Evolutionary conservation across 169 alveolate species (phyloP).

Genomic region (Neospora caninum): DNA sequence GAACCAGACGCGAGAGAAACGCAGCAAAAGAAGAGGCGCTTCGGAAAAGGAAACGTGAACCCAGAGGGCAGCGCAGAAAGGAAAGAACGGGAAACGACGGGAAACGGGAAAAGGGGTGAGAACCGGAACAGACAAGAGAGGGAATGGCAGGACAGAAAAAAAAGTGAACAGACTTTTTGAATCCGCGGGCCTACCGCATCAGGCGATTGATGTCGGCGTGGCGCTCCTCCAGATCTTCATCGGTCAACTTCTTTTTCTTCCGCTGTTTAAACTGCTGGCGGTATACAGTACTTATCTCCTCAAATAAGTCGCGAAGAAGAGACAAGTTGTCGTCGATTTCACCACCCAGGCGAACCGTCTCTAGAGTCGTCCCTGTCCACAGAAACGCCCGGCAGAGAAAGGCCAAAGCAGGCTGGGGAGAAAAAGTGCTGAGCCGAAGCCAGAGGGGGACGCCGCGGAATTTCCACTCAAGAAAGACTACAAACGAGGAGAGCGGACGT

Average conservation of each 20-base stretch:
- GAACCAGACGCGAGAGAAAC: too few species aligned
- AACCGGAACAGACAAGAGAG: neutral
- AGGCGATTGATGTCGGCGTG: constrained; percentile 16
- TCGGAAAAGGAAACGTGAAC: neutral
- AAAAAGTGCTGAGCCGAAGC: too few species aligned
- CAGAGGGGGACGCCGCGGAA: too few species aligned
- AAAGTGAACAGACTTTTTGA: neutral
- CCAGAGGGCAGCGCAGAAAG: too few species aligned
- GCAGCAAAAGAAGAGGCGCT: neutral
- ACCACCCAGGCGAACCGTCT: constrained; percentile 15
- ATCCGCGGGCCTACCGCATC: constrained; percentile 17
- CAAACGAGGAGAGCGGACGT: too few species aligned
- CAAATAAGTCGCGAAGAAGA: neutral
- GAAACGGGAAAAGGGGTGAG: too few species aligned
- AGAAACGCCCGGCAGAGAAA: neutral
- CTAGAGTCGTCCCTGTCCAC: constrained; percentile 43
- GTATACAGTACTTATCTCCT: constrained; percentile 15
- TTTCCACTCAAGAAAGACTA: too few species aligned
- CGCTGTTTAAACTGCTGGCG: constrained; percentile 30
- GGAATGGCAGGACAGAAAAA: neutral
- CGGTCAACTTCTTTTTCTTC: neutral
- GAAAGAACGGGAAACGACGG: too few species aligned
- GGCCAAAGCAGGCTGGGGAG: neutral
- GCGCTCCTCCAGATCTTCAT: constrained; percentile 19
- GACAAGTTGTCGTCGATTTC: constrained; percentile 28